Percentiles rank a stretch among this genome's conserved stretches.
phyloP scores from a whole-genome alignment of 1,284 basidiomycete species.

The Gastroboletus turbinatus region DNA sequence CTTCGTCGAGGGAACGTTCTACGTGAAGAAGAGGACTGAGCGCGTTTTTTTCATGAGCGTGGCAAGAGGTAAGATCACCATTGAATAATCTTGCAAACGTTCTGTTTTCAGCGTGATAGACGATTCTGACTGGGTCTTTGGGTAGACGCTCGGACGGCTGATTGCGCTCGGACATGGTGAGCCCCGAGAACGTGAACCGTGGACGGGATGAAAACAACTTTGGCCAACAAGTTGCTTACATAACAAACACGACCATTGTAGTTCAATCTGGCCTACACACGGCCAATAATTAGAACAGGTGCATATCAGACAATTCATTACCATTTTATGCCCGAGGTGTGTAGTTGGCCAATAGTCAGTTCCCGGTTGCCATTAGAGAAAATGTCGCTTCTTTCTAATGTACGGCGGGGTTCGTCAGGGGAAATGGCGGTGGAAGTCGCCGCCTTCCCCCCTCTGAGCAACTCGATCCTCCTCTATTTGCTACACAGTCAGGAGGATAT shows the following conservation, averaged over 20 bases:
- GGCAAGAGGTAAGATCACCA: constrained; percentile 41
- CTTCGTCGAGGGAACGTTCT: constrained; percentile 61
- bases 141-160: constrained; percentile 30
- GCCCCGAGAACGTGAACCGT: neutral
- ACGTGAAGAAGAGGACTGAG: constrained; percentile 7
- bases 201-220: neutral
- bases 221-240: neutral
- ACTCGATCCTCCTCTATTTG: neutral
- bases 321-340: too few species aligned
- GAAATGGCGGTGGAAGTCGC: neutral
- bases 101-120: constrained; percentile 49
- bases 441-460: neutral
- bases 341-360: too few species aligned
- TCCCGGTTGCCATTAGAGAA: too few species aligned
- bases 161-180: constrained; percentile 34
- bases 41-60: neutral
- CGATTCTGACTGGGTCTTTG: constrained; percentile 47
- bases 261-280: too few species aligned
- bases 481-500: neutral
- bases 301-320: too few species aligned
- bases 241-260: constrained; percentile 3
- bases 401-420: neutral
- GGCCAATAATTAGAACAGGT: too few species aligned
- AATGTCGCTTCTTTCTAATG: neutral
- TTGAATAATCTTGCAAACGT: constrained; percentile 66